A percentile compares a stretch with the other conserved stretches of the same genome.
phyloP scores from a whole-genome alignment of 495 filamentous ascomycete genomes.

The Aspergillus sclerotiicarbonarius region DNA sequence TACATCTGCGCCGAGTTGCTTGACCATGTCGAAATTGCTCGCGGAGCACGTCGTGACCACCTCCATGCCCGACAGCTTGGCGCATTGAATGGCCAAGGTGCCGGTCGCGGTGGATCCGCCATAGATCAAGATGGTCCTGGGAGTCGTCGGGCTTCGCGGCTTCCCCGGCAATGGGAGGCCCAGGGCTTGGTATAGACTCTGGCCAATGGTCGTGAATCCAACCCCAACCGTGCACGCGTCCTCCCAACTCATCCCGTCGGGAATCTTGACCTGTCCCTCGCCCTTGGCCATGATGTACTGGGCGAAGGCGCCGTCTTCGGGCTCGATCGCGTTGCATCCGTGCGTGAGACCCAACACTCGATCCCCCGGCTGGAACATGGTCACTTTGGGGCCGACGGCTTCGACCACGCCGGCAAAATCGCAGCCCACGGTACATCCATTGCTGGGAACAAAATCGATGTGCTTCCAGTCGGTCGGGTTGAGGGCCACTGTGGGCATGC shows the following conservation, averaged over 20 bases:
- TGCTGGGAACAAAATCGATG: neutral
- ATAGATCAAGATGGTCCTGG: neutral
- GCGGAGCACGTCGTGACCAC: constrained; percentile 1
- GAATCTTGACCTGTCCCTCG: neutral
- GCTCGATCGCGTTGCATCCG: neutral
- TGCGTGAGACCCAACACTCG: neutral
- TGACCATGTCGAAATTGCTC: neutral
- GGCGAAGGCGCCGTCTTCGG: neutral
- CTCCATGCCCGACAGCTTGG: neutral
- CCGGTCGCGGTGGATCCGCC: constrained; percentile 2
- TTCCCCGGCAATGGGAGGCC: neutral
- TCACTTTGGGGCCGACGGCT: neutral
- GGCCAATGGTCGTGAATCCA: neutral
- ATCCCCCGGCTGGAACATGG: neutral
- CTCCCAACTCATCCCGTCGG: neutral
- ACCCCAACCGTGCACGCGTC: neutral
- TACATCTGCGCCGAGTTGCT: neutral
- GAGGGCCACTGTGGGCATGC: no score
- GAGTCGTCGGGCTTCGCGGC: neutral
- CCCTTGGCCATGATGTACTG: neutral
- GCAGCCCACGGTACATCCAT: neutral
- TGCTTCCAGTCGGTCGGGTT: constrained; percentile 5
- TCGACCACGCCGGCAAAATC: constrained; percentile 1
- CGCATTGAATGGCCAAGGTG: neutral
- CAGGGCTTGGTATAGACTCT: neutral